Evolutionary conservation across 192 early-diverging fungal genomes (phyloP).

Genomic region (Ambispora gerdemannii): DNA sequence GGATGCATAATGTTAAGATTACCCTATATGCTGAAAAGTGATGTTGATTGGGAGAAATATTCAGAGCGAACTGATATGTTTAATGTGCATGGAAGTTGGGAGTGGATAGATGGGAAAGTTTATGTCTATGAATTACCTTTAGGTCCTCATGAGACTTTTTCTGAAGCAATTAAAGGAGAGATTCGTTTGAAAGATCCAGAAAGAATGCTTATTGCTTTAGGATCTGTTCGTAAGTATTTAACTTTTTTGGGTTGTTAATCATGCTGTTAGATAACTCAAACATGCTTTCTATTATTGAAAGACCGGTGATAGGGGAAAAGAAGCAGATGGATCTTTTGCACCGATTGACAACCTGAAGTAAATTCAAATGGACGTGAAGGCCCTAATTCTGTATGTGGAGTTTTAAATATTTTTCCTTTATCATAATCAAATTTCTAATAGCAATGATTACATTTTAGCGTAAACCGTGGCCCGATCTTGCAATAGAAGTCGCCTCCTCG

Average conservation of each 20-base stretch:
- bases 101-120: conserved; percentile 12
- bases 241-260: not conserved
- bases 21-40: conserved; percentile 10
- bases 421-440: conserved; percentile 16
- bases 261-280: conserved; percentile 4
- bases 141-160: conserved; percentile 3
- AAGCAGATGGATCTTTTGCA: conserved; percentile 5
- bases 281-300: conserved; percentile 9
- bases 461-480: conserved; percentile 21
- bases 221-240: conserved; percentile 4
- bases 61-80: conserved; percentile 12
- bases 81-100: conserved; percentile 19
- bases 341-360: not conserved
- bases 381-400: conserved; percentile 15
- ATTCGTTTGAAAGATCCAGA: conserved; percentile 7
- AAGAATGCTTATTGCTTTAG: not conserved
- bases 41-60: conserved; percentile 16
- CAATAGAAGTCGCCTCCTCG: conserved; percentile 1
- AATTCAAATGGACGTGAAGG: conserved; percentile 16
- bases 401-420: conserved; percentile 19
- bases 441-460: conserved; percentile 16
- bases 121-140: conserved; percentile 11
- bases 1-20: conserved; percentile 18
- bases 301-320: not conserved
- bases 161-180: conserved; percentile 2